Conservation (phyloP, 2,329 filamentous ascomycete species). For the Lachnellula suecica region DNA sequence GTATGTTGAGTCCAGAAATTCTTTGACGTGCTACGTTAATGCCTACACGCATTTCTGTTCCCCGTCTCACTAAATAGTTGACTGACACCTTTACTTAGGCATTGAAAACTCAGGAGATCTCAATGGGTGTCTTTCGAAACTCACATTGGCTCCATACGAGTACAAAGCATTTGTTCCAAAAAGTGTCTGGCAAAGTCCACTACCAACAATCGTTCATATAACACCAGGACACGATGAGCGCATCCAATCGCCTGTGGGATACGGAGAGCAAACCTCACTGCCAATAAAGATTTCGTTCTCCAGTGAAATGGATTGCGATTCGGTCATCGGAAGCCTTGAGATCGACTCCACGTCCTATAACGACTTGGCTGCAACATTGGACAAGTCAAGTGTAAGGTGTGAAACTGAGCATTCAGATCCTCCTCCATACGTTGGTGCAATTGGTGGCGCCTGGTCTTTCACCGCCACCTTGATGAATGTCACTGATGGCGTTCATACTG, state of each 20-base stretch:
- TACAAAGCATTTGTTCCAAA: conserved; percentile 58
- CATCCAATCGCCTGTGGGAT: conserved; percentile 45
- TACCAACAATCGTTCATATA: conserved; percentile 54
- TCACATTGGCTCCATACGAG: conserved; percentile 52
- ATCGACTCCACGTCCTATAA: conserved; percentile 53
- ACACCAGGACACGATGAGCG: conserved; percentile 61
- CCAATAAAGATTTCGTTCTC: conserved; percentile 58
- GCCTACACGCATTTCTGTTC: background rate
- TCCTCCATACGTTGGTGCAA: conserved; percentile 46
- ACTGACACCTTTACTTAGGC: conserved; percentile 40
- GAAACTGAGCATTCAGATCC: conserved; percentile 36
- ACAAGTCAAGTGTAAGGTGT: conserved; percentile 45
- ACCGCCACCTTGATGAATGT: conserved; percentile 53
- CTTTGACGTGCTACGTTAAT: background rate
- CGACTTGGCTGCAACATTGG: conserved; percentile 42
- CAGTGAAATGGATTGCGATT: conserved; percentile 58
- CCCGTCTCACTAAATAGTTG: background rate
- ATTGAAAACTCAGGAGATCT: conserved; percentile 44
- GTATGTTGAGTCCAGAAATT: conserved; percentile 29
- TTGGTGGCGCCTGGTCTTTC: conserved; percentile 54
- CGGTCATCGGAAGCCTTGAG: conserved; percentile 47
- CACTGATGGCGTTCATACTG: conserved; percentile 57
- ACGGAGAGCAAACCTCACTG: conserved; percentile 42
- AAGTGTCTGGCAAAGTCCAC: conserved; percentile 47
- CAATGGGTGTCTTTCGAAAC: conserved; percentile 58